Conservation (phyloP, 768 basidiomycete species). For the Coprinopsis strossmayeri region DNA sequence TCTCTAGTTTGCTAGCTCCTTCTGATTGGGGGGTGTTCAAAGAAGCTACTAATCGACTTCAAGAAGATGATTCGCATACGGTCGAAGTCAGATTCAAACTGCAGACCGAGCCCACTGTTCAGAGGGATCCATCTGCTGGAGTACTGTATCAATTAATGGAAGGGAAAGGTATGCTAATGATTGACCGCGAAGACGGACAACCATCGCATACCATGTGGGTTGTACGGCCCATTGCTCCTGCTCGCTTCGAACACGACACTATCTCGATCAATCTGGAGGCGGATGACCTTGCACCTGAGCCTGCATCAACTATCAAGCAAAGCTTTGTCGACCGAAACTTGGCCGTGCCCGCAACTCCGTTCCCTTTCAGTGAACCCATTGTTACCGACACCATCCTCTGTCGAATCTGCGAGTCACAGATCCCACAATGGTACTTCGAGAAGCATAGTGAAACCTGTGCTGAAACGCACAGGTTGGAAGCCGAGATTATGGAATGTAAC, state of each 20-base stretch:
- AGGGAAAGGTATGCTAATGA: constrained; percentile 98
- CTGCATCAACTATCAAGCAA: constrained; percentile 33
- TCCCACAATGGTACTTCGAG: constrained; percentile 99
- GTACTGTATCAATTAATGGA: constrained; percentile 83
- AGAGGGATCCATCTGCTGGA: constrained; percentile 47
- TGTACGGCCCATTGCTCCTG: constrained; percentile 71
- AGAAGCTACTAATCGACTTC: constrained; percentile 78
- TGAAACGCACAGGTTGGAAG: constrained; percentile 93
- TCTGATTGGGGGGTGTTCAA: constrained; percentile 79
- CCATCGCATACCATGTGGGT: constrained; percentile 99
- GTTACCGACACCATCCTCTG: constrained; percentile 83
- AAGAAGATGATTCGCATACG: constrained; percentile 89
- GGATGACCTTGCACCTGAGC: constrained; percentile 36
- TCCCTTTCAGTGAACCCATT: constrained; percentile 74
- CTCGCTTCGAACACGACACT: constrained; percentile 63
- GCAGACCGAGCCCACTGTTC: constrained; percentile 59
- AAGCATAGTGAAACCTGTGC: constrained; percentile 99
- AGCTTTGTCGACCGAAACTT: constrained; percentile 26
- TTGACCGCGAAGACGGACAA: constrained; percentile 81
- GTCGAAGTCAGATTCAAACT: constrained; percentile 89
- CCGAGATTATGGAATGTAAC: constrained; percentile 90
- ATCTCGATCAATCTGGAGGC: constrained; percentile 53
- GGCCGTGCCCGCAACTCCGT: constrained; percentile 53
- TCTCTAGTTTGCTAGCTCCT: constrained; percentile 76
- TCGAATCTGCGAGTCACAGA: constrained; percentile 94